Conservation (phyloP, 345 rosid genomes). For the Ricinus communis region DNA sequence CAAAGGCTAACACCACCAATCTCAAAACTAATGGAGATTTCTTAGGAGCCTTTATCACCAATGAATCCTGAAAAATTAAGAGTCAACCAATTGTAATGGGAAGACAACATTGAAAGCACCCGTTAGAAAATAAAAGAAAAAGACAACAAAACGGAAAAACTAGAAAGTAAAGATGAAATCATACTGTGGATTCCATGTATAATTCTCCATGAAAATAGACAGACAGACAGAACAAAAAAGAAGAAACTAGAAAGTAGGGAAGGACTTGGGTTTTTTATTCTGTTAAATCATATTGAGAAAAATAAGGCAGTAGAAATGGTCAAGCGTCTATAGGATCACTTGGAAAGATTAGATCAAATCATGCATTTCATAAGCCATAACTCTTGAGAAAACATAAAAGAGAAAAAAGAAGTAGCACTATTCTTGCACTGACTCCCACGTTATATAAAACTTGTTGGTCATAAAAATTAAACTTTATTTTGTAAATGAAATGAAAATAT, state of each 20-base stretch:
- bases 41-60: constrained; percentile 33
- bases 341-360: background rate
- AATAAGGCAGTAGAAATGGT: constrained; percentile 37
- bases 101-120: too few relatives aligned
- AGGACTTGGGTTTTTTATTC: constrained; percentile 3
- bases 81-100: background rate
- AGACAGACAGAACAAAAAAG: background rate
- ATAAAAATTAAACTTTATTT: too few relatives aligned
- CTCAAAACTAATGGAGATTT: constrained; percentile 32
- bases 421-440: background rate
- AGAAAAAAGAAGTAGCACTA: background rate
- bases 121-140: too few relatives aligned
- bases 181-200: constrained; percentile 32
- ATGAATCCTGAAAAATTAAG: constrained; percentile 28
- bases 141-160: background rate
- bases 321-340: constrained; percentile 6
- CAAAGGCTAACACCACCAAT: constrained; percentile 34
- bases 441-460: background rate
- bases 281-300: constrained; percentile 19
- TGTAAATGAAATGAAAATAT: background rate
- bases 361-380: background rate
- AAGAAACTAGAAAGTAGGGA: background rate
- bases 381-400: too few relatives aligned
- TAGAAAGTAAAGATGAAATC: background rate
- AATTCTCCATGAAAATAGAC: constrained; percentile 27